phyloP scores from a whole-genome alignment of 2,329 filamentous ascomycete genomes.

The Scleromitrula shiraiana region DNA sequence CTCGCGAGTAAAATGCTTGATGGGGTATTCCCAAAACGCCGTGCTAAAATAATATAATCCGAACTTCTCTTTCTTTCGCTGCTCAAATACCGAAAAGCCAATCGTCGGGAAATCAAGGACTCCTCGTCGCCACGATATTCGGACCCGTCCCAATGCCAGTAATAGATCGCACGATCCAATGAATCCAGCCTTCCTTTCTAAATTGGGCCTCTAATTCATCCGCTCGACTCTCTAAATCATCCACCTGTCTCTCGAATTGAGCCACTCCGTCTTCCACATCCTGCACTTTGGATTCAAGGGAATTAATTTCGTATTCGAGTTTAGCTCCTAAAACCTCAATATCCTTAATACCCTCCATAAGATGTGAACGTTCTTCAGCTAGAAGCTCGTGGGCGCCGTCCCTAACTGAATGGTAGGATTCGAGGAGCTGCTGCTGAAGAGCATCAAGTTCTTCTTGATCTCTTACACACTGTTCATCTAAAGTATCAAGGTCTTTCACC shows the following conservation, averaged over 20 bases:
- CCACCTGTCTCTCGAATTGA: conserved; percentile 73
- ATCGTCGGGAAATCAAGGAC: conserved; percentile 8
- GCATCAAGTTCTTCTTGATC: conserved; percentile 59
- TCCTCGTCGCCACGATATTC: conserved; percentile 18
- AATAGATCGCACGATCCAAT: conserved; percentile 28
- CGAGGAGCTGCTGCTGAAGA: conserved; percentile 62
- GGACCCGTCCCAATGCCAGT: conserved; percentile 29
- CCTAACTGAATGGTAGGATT: conserved; percentile 60
- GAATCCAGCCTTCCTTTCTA: conserved; percentile 27
- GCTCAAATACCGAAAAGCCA: too few relatives aligned
- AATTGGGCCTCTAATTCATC: conserved; percentile 47
- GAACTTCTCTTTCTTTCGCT: too few relatives aligned
- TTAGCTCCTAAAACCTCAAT: conserved; percentile 75
- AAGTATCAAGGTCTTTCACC: conserved; percentile 44
- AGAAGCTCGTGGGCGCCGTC: conserved; percentile 62
- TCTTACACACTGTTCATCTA: conserved; percentile 54
- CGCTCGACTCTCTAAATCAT: conserved; percentile 58
- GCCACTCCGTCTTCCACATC: conserved; percentile 79
- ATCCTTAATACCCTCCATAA: conserved; percentile 67
- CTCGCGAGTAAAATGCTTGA: too few relatives aligned
- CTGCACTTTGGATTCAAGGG: conserved; percentile 69
- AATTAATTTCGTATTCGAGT: conserved; percentile 84
- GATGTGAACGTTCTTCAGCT: conserved; percentile 55
- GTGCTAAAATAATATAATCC: conserved; percentile 6
- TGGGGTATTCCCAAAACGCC: conserved; percentile 12